Percentiles rank a stretch among this genome's conserved stretches.
phyloP scores from a whole-genome alignment of 2,329 filamentous ascomycete species.

The Pezicula rhizophila region DNA sequence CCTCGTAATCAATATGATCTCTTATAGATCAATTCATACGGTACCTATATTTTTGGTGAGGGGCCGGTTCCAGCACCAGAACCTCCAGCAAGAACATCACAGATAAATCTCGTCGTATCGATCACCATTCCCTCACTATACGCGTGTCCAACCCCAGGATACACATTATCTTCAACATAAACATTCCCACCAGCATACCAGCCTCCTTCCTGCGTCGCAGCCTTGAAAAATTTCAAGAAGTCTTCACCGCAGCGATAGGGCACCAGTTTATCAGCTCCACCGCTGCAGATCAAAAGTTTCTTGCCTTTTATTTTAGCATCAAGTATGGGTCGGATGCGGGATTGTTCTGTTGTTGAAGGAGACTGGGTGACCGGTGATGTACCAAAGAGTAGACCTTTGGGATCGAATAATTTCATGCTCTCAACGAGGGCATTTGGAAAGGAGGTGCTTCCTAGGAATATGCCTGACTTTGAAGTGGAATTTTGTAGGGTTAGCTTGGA shows the following conservation, averaged over 20 bases:
- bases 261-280: slow-evolving; percentile 65
- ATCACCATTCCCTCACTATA: slow-evolving; percentile 62
- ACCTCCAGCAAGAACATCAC: slow-evolving; percentile 26
- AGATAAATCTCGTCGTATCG: slow-evolving; percentile 60
- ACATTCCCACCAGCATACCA: slow-evolving; percentile 52
- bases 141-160: slow-evolving; percentile 62
- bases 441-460: slow-evolving; percentile 70
- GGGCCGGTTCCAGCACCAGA: not conserved
- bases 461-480: slow-evolving; percentile 43
- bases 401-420: slow-evolving; percentile 62
- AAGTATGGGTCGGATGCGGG: slow-evolving; percentile 39
- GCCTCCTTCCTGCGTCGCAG: slow-evolving; percentile 32
- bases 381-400: slow-evolving; percentile 66
- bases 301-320: slow-evolving; percentile 52
- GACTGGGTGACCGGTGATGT: slow-evolving; percentile 28
- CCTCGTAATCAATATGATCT: not conserved
- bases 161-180: slow-evolving; percentile 59
- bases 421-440: slow-evolving; percentile 67
- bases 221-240: slow-evolving; percentile 57
- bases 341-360: slow-evolving; percentile 32
- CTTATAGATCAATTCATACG: not conserved
- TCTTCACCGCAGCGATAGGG: slow-evolving; percentile 56
- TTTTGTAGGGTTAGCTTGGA: slow-evolving; percentile 58
- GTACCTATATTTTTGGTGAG: slow-evolving; percentile 13
- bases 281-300: slow-evolving; percentile 58